Percentiles rank a stretch among this genome's conserved stretches.
phyloP scores from a whole-genome alignment of 306 rosid genomes.

The Citrullus colocynthis region DNA sequence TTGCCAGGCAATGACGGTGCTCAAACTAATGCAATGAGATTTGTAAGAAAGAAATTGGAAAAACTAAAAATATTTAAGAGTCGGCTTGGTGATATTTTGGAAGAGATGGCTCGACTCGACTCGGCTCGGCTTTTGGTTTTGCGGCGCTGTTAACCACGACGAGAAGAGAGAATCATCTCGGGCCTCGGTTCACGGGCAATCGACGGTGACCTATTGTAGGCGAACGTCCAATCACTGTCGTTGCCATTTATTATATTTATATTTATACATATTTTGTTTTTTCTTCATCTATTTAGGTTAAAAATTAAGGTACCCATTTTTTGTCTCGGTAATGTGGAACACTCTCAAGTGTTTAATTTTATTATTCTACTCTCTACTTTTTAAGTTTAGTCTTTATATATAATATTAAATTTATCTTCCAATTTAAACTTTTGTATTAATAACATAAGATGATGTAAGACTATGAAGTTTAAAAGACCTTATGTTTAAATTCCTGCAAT shows the following conservation, averaged over 20 bases:
- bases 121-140: slow-evolving; percentile 2
- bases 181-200: slow-evolving; percentile 1
- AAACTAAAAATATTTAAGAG: neutral
- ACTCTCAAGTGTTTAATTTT: too few species aligned
- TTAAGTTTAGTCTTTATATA: too few species aligned
- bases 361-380: too few species aligned
- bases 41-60: neutral
- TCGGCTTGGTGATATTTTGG: slow-evolving; percentile 2
- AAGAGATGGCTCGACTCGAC: neutral
- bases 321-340: too few species aligned
- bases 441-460: too few species aligned
- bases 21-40: slow-evolving; percentile 4
- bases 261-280: neutral
- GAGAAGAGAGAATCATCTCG: neutral
- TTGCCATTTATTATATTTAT: neutral
- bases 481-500: too few species aligned
- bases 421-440: too few species aligned
- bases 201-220: neutral
- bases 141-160: neutral
- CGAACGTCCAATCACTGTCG: slow-evolving; percentile 2
- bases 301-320: too few species aligned
- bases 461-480: too few species aligned
- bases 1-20: slow-evolving; percentile 12
- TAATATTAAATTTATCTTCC: too few species aligned
- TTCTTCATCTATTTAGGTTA: neutral